These are phyloP conservation scores for Arxiozyma heterogenica DNA, from an alignment of 1,139 yeast species.

Conservation along the genomic window DNA sequence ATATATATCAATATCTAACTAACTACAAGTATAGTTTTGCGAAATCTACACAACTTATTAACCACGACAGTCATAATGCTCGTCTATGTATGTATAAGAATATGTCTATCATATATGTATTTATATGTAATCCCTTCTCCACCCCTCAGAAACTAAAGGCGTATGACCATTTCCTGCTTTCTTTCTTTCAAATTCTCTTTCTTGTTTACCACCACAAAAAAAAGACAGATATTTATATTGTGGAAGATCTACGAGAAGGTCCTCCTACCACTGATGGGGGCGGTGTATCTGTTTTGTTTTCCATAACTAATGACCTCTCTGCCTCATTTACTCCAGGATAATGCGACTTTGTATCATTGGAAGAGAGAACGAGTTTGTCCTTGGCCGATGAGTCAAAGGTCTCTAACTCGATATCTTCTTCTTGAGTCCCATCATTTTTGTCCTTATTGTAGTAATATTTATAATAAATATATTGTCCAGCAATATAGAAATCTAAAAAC, in stretches of 20 bases:
- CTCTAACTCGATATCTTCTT: constrained; percentile 5
- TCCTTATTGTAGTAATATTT: constrained; percentile 29
- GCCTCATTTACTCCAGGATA: background rate
- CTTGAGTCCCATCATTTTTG: background rate
- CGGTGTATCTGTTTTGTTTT: constrained; percentile 7
- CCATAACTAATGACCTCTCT: constrained; percentile 1
- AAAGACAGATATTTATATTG: background rate
- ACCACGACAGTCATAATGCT: background rate
- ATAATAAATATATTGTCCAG: constrained; percentile 62
- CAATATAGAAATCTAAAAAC: constrained; percentile 64
- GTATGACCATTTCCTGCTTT: background rate
- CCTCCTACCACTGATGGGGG: background rate
- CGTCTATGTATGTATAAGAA: background rate
- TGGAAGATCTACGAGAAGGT: constrained; percentile 3
- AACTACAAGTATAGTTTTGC: background rate
- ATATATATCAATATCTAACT: background rate
- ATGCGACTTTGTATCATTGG: background rate
- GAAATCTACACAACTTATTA: too few species aligned
- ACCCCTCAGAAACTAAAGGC: too few species aligned
- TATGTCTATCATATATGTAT: background rate
- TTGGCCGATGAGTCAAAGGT: constrained; percentile 1
- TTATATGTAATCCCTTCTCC: too few species aligned
- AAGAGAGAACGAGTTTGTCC: background rate
- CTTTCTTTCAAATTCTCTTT: background rate
- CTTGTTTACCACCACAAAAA: background rate